Base-by-base conservation (phyloP, 2,329 filamentous ascomycete genomes). In the Cercospora brassicicola region DNA sequence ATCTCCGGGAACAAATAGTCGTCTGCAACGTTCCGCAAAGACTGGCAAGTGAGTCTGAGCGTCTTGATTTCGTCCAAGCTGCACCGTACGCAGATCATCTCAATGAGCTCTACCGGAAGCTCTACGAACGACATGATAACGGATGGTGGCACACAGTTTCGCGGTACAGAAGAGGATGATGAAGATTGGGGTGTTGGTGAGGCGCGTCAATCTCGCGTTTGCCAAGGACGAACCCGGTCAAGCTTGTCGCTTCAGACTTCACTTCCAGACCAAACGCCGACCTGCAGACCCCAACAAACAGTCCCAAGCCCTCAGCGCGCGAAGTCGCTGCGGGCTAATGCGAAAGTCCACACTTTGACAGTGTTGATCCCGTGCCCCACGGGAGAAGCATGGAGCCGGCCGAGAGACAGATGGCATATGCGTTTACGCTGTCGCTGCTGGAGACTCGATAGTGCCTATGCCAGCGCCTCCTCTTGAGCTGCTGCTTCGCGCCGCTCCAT, bases 21-120 rank as follows among this genome's bases (percentile, higher is more conserved):
- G n/a, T 63, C 61, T 23, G 61, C 61, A 9, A 63, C 42, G 20
- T 63, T 42, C 4, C 31, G 61, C 9, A 55, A 23, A 13, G 61
- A 33, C 2, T 31, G 42, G 18, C 42, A 63, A 15, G 61, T 63
- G 15, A 55, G 28, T 20, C 61, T 31, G 18, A 63, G 45, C 28
- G 42, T 45, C 10, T 63, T 63, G 42, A 63, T 56, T 13, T 63
- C 2, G 8, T 11, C 5, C 28, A 63, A 1, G 28, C 2, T 2
- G 7, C 45, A 63, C 8, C 10, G 2, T 13, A 8, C 61, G 6
- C 30, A 56, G 9, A 63, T 39, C n/a, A 63, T 20, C 9, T 39
- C 61, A 11, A 55, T 2, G 10, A 63, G 61, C 45, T 63, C 61
- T 4, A 20, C 10, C 3, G 61, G 61, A 1, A 63, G 28, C n/a